Conservation (phyloP, 2,329 filamentous ascomycete genomes). For the Zelopaecilomyces penicillatus region DNA sequence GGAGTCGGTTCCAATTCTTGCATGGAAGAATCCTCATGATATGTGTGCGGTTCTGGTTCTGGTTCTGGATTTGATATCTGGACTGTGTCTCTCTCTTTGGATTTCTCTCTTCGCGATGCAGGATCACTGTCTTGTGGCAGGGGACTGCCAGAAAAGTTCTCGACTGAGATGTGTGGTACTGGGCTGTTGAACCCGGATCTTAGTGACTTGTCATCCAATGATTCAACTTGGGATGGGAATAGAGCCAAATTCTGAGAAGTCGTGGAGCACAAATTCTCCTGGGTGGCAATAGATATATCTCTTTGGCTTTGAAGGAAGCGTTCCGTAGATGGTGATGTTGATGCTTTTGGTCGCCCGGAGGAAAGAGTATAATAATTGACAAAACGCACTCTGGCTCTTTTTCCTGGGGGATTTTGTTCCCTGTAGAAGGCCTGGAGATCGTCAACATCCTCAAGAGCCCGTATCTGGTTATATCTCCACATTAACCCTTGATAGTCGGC, state of each 20-base stretch:
- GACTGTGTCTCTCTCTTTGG: too few relatives aligned
- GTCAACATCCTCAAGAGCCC: conserved; percentile 63
- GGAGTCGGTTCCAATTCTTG: conserved; percentile 31
- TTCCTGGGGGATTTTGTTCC: conserved; percentile 10
- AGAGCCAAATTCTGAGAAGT: too few relatives aligned
- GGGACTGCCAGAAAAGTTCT: too few relatives aligned
- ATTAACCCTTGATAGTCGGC: conserved; percentile 67
- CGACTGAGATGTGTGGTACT: too few relatives aligned
- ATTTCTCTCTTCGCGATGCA: too few relatives aligned
- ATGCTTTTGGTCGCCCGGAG: conserved; percentile 56
- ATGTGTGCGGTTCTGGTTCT: neutral
- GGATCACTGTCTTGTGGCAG: too few relatives aligned
- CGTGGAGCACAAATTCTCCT: too few relatives aligned
- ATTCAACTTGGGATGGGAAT: too few relatives aligned
- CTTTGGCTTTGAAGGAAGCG: conserved; percentile 3
- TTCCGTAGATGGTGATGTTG: conserved; percentile 10
- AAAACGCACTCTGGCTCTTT: conserved; percentile 58
- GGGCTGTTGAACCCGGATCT: too few relatives aligned
- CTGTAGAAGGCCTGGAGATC: conserved; percentile 31
- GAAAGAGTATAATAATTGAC: conserved; percentile 89
- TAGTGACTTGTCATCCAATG: too few relatives aligned
- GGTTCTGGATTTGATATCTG: neutral
- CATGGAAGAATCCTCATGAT: conserved; percentile 19
- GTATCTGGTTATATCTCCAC: conserved; percentile 58
- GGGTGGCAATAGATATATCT: neutral